These are phyloP conservation scores for Aphanomyces stellatus DNA, from an alignment of 352 stramenopile genomes.

Conservation along the genomic window DNA sequence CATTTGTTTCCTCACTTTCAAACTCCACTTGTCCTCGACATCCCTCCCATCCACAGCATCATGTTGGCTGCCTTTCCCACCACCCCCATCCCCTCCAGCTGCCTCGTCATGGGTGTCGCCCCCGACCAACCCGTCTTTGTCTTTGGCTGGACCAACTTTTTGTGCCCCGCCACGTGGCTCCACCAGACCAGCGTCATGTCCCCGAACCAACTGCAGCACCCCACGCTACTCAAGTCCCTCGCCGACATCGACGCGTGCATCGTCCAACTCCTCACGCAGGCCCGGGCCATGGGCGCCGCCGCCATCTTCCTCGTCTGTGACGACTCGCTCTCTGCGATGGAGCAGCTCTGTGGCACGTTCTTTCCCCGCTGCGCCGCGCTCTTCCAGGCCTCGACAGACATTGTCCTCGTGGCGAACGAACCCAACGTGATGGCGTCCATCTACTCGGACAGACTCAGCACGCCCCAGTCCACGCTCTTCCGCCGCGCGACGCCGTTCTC, in stretches of 20 bases:
- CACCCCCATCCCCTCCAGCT: not conserved
- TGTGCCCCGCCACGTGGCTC: slow-evolving; percentile 10
- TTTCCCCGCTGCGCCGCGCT: not conserved
- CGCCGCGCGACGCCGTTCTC: not conserved
- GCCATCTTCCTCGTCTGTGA: slow-evolving; percentile 8
- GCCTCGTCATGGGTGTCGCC: not conserved
- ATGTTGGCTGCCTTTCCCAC: too few relatives aligned
- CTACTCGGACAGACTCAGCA: slow-evolving; percentile 1
- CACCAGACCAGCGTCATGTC: not conserved
- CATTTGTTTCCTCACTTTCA: too few relatives aligned
- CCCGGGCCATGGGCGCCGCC: not conserved
- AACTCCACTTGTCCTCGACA: too few relatives aligned
- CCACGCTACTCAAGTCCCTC: not conserved
- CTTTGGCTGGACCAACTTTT: slow-evolving; percentile 18
- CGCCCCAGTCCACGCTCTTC: slow-evolving; percentile 2
- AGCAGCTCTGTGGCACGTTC: not conserved
- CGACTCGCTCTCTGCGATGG: not conserved
- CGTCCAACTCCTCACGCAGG: not conserved
- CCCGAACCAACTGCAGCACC: slow-evolving; percentile 16
- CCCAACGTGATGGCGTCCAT: slow-evolving; percentile 7
- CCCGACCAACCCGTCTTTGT: not conserved
- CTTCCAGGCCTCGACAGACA: not conserved
- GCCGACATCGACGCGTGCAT: slow-evolving; percentile 2
- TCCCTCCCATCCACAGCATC: too few relatives aligned
- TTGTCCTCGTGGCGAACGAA: not conserved